Conservation (phyloP, 1,139 yeast species). For the Pneumocystis wakefieldiae region DNA sequence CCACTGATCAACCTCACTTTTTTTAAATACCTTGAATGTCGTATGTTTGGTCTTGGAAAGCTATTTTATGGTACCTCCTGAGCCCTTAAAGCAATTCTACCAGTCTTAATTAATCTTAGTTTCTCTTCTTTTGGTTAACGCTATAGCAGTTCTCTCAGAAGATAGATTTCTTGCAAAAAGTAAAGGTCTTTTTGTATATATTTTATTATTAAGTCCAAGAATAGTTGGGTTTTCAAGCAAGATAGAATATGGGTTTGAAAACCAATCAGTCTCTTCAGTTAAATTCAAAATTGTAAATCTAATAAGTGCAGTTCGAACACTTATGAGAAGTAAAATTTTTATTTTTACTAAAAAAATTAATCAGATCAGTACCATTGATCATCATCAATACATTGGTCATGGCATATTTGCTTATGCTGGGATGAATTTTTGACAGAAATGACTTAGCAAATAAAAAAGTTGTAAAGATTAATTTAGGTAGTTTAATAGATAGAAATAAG, state of each 20-base stretch:
- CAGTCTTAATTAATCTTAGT: constrained; percentile 9
- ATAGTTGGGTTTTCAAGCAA: constrained; percentile 37
- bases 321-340: background rate
- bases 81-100: background rate
- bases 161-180: constrained; percentile 67
- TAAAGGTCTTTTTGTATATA: constrained; percentile 22
- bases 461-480: too few relatives aligned
- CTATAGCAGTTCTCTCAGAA: constrained; percentile 68
- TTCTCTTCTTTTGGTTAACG: constrained; percentile 49
- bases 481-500: too few relatives aligned
- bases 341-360: background rate
- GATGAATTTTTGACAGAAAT: background rate
- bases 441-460: too few relatives aligned
- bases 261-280: constrained; percentile 23
- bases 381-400: background rate
- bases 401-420: background rate
- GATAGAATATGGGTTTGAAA: constrained; percentile 26
- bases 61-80: constrained; percentile 39
- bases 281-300: background rate
- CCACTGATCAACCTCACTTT: background rate
- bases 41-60: constrained; percentile 59
- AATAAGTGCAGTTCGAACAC: background rate
- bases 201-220: background rate
- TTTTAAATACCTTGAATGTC: background rate
- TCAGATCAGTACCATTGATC: background rate